Percentiles rank a stretch among this genome's conserved stretches.
Conservation (phyloP, 352 stramenopile genomes). For the Phytophthora capsici region DNA sequence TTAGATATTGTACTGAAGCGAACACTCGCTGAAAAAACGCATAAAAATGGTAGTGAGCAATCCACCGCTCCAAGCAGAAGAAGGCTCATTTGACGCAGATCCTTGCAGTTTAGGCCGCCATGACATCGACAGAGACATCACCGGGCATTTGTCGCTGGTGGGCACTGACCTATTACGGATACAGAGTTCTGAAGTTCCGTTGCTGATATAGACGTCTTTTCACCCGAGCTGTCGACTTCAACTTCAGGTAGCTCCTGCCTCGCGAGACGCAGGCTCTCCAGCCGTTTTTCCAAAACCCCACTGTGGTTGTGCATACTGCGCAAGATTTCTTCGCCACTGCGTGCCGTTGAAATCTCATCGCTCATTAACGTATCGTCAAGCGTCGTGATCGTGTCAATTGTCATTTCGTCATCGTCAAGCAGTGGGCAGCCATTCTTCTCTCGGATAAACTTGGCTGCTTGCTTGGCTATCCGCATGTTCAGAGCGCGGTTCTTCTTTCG, state of each 20-base stretch:
- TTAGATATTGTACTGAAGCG: neutral
- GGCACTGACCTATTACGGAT: neutral
- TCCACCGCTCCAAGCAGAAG: slow-evolving; percentile 18
- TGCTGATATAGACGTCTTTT: slow-evolving; percentile 4
- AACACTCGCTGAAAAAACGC: slow-evolving; percentile 1
- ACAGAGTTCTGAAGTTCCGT: slow-evolving; percentile 1
- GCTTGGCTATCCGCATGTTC: slow-evolving; percentile 47
- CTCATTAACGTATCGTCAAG: slow-evolving; percentile 29
- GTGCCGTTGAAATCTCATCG: slow-evolving; percentile 30
- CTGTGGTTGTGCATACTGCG: slow-evolving; percentile 57
- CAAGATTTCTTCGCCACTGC: slow-evolving; percentile 51
- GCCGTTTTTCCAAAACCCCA: slow-evolving; percentile 55
- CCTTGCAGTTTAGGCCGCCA: slow-evolving; percentile 2
- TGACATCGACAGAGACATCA: slow-evolving; percentile 5
- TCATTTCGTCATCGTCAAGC: neutral
- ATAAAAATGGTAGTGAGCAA: slow-evolving; percentile 29
- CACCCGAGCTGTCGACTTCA: neutral
- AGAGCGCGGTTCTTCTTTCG: slow-evolving; percentile 61
- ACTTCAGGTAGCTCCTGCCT: slow-evolving; percentile 25
- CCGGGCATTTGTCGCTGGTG: neutral
- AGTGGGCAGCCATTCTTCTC: slow-evolving; percentile 28
- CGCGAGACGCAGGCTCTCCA: slow-evolving; percentile 52
- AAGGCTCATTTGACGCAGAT: slow-evolving; percentile 11
- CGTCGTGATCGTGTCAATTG: slow-evolving; percentile 12
- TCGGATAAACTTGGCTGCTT: slow-evolving; percentile 16